A percentile compares a stretch with the other conserved stretches of the same genome.
These are phyloP conservation scores for Naganishia sp. DNA, from an alignment of 1,284 basidiomycete genomes.

Conservation along the genomic window DNA sequence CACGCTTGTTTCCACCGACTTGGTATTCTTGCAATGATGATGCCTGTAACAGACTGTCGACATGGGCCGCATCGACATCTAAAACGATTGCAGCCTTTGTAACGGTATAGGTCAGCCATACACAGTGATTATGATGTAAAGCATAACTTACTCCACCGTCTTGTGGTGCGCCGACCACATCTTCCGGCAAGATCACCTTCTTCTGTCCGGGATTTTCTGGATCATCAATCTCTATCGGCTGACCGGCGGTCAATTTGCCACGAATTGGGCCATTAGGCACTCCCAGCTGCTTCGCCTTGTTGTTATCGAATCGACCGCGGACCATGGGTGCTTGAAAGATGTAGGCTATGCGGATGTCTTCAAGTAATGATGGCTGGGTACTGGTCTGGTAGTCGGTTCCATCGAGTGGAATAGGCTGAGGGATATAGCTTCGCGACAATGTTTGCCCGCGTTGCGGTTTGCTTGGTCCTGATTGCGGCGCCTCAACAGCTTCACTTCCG, in stretches of 20 bases:
- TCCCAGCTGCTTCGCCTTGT: conserved; percentile 66
- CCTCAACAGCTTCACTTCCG: neutral
- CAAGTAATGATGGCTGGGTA: conserved; percentile 11
- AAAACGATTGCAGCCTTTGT: conserved; percentile 62
- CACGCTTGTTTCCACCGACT: conserved; percentile 44
- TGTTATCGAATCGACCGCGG: conserved; percentile 81
- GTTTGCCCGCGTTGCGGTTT: conserved; percentile 34
- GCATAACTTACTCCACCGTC: conserved; percentile 47
- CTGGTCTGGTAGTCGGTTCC: conserved; percentile 13
- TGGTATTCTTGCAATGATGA: conserved; percentile 60
- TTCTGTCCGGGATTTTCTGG: conserved; percentile 59
- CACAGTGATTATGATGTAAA: too few relatives aligned
- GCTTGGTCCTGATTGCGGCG: conserved; percentile 39
- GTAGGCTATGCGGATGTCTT: conserved; percentile 58
- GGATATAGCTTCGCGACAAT: conserved; percentile 12
- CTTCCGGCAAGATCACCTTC: conserved; percentile 53
- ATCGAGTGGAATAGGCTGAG: conserved; percentile 23
- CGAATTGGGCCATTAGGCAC: conserved; percentile 63
- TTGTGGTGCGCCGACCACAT: conserved; percentile 50
- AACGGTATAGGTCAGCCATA: neutral
- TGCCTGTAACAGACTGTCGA: conserved; percentile 61
- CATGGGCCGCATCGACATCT: conserved; percentile 59
- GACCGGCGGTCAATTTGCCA: conserved; percentile 53
- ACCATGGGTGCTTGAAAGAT: conserved; percentile 72
- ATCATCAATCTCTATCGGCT: conserved; percentile 53